A percentile compares a stretch with the other conserved stretches of the same genome.
These are phyloP conservation scores for Rhodotorula kratochvilovae DNA, from an alignment of 768 basidiomycete genomes.

Conservation along the genomic window DNA sequence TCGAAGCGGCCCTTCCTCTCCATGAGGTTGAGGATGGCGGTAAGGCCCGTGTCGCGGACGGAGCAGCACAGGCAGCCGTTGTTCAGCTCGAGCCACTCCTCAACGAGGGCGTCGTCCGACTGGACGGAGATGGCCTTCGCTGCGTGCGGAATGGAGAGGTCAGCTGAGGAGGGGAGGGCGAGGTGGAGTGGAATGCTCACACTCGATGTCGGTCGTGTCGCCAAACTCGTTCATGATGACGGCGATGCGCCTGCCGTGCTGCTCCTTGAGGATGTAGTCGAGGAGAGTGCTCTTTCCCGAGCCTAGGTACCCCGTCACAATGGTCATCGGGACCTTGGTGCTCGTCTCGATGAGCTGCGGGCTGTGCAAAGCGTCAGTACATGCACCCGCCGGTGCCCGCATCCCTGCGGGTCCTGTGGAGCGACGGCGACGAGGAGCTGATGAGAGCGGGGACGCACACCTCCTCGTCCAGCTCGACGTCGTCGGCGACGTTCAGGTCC, in stretches of 20 bases:
- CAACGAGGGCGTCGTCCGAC: slow-evolving; percentile 56
- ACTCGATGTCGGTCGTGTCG: slow-evolving; percentile 93
- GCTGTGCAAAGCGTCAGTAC: background rate
- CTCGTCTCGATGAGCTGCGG: slow-evolving; percentile 11
- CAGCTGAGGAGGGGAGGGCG: background rate
- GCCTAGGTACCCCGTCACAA: slow-evolving; percentile 91
- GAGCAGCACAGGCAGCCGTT: slow-evolving; percentile 97
- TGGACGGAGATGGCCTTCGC: slow-evolving; percentile 82
- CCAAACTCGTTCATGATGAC: slow-evolving; percentile 72
- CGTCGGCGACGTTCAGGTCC: background rate
- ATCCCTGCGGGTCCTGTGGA: background rate
- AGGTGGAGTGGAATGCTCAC: slow-evolving; percentile 51
- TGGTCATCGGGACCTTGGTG: slow-evolving; percentile 69
- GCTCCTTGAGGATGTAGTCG: slow-evolving; percentile 81
- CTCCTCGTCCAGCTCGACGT: background rate
- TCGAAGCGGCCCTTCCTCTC: slow-evolving; percentile 73
- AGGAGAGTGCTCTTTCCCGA: slow-evolving; percentile 86
- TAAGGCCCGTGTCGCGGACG: slow-evolving; percentile 86
- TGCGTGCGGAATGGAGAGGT: slow-evolving; percentile 46
- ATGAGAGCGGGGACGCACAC: background rate
- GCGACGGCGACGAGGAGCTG: background rate
- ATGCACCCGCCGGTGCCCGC: background rate
- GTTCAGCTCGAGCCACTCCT: slow-evolving; percentile 78
- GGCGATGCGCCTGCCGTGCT: slow-evolving; percentile 91
- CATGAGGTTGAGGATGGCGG: slow-evolving; percentile 63